Evolutionary conservation across 2,329 filamentous ascomycete species (phyloP).

Genomic region (Ilyonectria destructans): DNA sequence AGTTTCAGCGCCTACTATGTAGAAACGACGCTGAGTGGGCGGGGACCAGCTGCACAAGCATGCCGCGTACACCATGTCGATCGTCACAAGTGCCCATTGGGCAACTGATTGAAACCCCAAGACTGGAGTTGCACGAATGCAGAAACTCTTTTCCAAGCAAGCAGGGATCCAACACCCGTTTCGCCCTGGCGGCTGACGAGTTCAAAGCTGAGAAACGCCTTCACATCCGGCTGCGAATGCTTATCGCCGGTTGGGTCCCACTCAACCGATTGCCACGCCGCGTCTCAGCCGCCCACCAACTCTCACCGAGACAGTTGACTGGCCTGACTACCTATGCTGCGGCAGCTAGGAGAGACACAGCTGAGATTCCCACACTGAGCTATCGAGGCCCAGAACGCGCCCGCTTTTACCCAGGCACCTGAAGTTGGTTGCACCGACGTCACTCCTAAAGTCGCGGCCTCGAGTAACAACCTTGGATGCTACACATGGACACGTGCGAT

Average conservation of each 20-base stretch:
- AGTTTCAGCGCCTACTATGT: constrained; percentile 14
- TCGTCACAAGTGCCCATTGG: not conserved
- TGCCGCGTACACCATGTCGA: too few species aligned
- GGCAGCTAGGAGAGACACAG: not conserved
- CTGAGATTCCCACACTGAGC: not conserved
- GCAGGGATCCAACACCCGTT: not conserved
- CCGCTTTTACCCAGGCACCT: not conserved
- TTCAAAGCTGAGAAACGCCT: not conserved
- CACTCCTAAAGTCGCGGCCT: not conserved
- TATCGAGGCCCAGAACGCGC: not conserved
- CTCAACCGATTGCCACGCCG: constrained; percentile 1
- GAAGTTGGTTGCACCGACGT: not conserved
- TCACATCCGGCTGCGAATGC: constrained; percentile 5
- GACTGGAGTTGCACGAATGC: too few species aligned
- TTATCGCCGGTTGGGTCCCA: constrained; percentile 5
- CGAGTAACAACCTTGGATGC: not conserved
- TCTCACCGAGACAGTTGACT: constrained; percentile 1
- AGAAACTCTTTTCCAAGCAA: not conserved
- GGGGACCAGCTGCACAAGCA: constrained; percentile 16
- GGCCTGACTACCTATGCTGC: not conserved
- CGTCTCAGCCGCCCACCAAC: constrained; percentile 5
- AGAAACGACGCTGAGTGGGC: constrained; percentile 4
- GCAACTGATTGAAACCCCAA: too few species aligned
- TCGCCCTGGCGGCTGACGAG: not conserved
- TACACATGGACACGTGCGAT: constrained; percentile 10